A percentile compares a stretch with the other conserved stretches of the same genome.
phyloP scores from a whole-genome alignment of 768 basidiomycete genomes.

The Sporobolomyces pararoseus region DNA sequence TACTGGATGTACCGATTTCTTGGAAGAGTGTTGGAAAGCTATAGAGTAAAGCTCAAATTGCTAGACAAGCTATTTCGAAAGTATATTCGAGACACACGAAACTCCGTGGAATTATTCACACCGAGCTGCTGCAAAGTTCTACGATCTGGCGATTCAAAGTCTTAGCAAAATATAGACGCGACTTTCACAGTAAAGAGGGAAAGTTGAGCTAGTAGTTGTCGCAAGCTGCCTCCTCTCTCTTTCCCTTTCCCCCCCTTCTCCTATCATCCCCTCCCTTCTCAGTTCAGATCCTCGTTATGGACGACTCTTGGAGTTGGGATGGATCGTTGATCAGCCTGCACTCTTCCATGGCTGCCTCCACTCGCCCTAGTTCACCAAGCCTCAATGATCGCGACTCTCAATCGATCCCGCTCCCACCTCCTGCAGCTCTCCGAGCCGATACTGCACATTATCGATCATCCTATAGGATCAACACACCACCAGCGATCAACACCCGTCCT shows the following conservation, averaged over 20 bases:
- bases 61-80: too few species aligned
- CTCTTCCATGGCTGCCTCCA: not conserved
- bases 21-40: too few species aligned
- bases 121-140: too few species aligned
- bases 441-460: not conserved
- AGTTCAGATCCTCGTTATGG: not conserved
- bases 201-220: too few species aligned
- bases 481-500: constrained; percentile 11
- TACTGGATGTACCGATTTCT: too few species aligned
- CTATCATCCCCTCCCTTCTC: not conserved
- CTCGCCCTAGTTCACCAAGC: not conserved
- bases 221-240: too few species aligned
- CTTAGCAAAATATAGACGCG: too few species aligned
- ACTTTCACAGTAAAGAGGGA: too few species aligned
- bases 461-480: not conserved
- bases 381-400: not conserved
- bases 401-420: constrained; percentile 1
- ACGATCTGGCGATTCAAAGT: too few species aligned
- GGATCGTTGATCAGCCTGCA: constrained; percentile 18
- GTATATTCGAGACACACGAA: too few species aligned
- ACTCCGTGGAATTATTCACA: too few species aligned
- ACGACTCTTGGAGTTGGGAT: constrained; percentile 26
- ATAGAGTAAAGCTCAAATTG: too few species aligned
- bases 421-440: not conserved
- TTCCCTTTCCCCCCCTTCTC: not conserved